Conservation (phyloP, 805 yeast genomes). For the Metschnikowia sp. region DNA sequence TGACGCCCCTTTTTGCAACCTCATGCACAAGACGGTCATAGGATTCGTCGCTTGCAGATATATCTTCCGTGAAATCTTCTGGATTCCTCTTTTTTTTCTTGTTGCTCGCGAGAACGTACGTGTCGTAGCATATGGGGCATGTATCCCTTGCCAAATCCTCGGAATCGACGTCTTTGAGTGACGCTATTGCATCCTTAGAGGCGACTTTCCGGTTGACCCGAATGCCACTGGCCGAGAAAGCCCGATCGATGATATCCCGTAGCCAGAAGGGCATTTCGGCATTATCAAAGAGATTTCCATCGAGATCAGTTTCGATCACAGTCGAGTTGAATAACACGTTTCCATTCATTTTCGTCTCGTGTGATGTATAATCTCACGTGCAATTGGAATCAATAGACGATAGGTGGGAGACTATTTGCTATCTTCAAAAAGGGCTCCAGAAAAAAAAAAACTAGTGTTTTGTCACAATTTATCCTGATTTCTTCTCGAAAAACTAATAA, state of each 20-base stretch:
- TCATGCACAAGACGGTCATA: constrained; percentile 1
- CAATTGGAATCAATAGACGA: no score
- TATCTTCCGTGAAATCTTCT: constrained; percentile 1
- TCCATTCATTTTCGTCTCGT: not conserved
- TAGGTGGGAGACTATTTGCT: no score
- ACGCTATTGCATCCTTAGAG: constrained; percentile 38
- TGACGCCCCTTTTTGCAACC: constrained; percentile 2
- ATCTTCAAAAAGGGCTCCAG: no score
- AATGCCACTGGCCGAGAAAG: constrained; percentile 30
- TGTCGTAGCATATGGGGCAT: constrained; percentile 43
- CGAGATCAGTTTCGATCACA: constrained; percentile 15
- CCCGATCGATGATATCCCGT: constrained; percentile 28
- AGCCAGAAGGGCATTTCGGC: constrained; percentile 19
- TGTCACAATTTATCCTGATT: no score
- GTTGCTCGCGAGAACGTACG: constrained; percentile 20
- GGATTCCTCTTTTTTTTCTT: constrained; percentile 13
- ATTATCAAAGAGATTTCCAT: constrained; percentile 13
- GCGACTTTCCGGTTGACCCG: constrained; percentile 26
- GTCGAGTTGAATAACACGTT: constrained; percentile 13
- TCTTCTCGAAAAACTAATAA: no score
- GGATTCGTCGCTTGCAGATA: not conserved
- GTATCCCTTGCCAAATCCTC: constrained; percentile 19
- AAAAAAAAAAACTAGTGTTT: no score
- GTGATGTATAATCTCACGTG: no score
- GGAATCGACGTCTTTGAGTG: constrained; percentile 24